These are phyloP conservation scores for Fistulifera solaris DNA, from an alignment of 108 stramenopile genomes.

Conservation along the genomic window DNA sequence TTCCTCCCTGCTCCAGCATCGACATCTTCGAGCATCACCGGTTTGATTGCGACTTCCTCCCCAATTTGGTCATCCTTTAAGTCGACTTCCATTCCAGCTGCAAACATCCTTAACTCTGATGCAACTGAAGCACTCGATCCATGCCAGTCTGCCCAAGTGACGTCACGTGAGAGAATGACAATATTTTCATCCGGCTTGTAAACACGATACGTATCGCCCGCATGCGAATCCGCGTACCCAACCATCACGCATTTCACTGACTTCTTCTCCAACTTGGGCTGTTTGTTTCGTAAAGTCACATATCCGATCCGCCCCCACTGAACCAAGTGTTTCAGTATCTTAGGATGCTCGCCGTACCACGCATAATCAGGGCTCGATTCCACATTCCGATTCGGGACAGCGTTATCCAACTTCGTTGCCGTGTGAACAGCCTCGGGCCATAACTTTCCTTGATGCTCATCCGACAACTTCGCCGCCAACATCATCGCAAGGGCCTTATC, in stretches of 20 bases:
- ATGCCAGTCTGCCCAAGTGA: neutral
- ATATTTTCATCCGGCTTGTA: neutral
- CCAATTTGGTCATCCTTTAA: neutral
- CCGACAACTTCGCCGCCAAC: constrained; percentile 8
- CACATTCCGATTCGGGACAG: neutral
- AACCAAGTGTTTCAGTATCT: neutral
- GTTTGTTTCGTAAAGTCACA: neutral
- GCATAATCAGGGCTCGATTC: too few relatives aligned
- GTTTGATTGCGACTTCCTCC: neutral
- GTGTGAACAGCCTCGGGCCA: constrained; percentile 8
- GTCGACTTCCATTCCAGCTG: neutral
- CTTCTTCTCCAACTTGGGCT: neutral
- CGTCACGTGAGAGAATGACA: neutral
- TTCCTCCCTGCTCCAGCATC: constrained; percentile 3
- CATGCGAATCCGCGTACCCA: constrained; percentile 1
- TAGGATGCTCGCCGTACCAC: constrained; percentile 2
- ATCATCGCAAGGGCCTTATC: constrained; percentile 14
- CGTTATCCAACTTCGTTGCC: constrained; percentile 1
- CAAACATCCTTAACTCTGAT: neutral
- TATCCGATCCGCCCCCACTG: constrained; percentile 11
- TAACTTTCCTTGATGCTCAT: neutral
- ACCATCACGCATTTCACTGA: neutral
- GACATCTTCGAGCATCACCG: neutral
- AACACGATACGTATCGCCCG: neutral
- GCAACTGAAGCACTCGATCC: too few relatives aligned